Base-by-base conservation (phyloP, 352 stramenopile genomes). In the Phytophthora hibernalis region DNA sequence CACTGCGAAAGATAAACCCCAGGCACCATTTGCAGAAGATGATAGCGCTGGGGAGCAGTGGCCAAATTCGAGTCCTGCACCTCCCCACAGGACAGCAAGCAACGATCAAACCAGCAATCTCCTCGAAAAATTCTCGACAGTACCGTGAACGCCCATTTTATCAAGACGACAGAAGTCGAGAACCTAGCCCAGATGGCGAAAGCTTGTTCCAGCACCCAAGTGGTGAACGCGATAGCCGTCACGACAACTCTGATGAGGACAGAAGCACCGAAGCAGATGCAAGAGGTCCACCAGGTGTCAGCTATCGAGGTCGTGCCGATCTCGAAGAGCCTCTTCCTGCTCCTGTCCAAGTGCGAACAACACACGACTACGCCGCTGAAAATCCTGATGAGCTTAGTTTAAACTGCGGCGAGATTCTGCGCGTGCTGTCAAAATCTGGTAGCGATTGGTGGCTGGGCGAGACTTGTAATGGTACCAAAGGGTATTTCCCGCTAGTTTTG, bases 401-500 rank as follows among this genome's bases (percentile, higher is more conserved):
- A 4, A 69, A 65, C 18, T 62, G 56, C 16, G 80, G 77, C 6
- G 83, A 92, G 42, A 61, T 92, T 13, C 55, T 92, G 30, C 80
- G 80, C 13, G 70, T 91, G 35, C 50, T 91, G 11, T 79, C 79
- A 3, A 79, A 83, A 40, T 61, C 71, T 33, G 75, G 64, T 24
- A 68, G 58, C 15, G 82, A 90, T 24, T 91, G 83, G 83, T 90
- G 83, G 83, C 18, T 77, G 1, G 83, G 82, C 1, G 83, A 92
- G 55, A 77, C 61, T 15, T 92, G 83, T 47, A 80, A 91, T 52
- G 83, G 82, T 21, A 76, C 68, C 16, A 68, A 79, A 2, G 83
- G 83, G 28, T 82, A 91, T 53, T 90, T 91, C 54, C 83, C 8
- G 65, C 73, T 26, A 80, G 55, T 26, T 91, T 78, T 47, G 79